Evolutionary conservation across 1,284 basidiomycete species (phyloP).

Genomic region (Caloboletus inedulis): DNA sequence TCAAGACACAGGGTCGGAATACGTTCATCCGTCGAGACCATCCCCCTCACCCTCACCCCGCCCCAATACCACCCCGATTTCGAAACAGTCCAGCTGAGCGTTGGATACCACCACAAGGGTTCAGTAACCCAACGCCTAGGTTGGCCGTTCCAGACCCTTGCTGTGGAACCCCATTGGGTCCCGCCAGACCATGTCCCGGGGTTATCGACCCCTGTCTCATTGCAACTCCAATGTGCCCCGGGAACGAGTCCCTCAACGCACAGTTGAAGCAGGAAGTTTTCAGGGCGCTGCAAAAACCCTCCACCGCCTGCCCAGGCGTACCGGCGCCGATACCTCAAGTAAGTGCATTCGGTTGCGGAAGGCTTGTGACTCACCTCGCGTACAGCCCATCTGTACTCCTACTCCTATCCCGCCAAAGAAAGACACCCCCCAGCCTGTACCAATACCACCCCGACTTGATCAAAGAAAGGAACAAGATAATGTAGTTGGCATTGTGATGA

Average conservation of each 20-base stretch:
- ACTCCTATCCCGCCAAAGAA: not conserved
- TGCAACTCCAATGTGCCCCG: not conserved
- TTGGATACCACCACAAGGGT: not conserved
- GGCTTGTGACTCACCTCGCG: slow-evolving; percentile 1
- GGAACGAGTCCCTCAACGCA: not conserved
- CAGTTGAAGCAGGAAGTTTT: slow-evolving; percentile 10
- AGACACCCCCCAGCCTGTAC: not conserved
- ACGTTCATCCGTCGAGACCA: not conserved
- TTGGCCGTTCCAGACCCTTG: not conserved
- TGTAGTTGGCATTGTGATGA: not conserved
- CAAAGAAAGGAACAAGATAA: not conserved
- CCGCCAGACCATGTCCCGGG: slow-evolving; percentile 9
- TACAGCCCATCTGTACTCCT: slow-evolving; percentile 1
- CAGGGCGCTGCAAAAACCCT: not conserved
- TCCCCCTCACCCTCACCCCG: not conserved
- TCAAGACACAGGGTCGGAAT: slow-evolving; percentile 4
- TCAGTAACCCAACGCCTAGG: slow-evolving; percentile 3
- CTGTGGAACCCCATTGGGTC: not conserved
- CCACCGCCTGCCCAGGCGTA: not conserved
- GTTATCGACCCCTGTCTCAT: slow-evolving; percentile 4
- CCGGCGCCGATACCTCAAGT: not conserved
- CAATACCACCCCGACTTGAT: not conserved
- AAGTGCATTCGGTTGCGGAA: not conserved
- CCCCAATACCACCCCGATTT: slow-evolving; percentile 1
- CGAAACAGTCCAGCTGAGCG: not conserved